Evolutionary conservation across 805 yeast species (phyloP), one percentile per base, ranked within the genome.

Genomic region (Priceomyces castillae): DNA sequence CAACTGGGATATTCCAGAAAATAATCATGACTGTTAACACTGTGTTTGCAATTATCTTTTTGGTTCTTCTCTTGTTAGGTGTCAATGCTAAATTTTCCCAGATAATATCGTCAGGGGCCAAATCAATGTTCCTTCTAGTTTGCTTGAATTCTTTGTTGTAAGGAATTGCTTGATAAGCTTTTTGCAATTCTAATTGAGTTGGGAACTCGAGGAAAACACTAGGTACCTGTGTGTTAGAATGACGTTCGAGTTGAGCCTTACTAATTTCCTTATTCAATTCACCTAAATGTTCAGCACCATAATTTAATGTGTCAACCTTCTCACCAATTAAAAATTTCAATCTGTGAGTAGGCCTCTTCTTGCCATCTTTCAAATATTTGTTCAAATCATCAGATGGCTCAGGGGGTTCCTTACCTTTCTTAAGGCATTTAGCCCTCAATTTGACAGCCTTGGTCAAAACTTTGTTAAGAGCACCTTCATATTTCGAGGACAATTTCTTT

Each of bases 151-250:
- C 58, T 58, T 69, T 58, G 57, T 74, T 75, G 51, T 75, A 77
- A 28, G 84, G 83, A 50, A 84, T 65, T n/a, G 88, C 82, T 68
- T 92, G 98, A 64, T 75, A 86, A 38, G 96, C 96, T 52, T 81
- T 76, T 65, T 90, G 97, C 43, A 94, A 84, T 60, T 90, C 95
- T 47, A 85, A 76, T 64, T 90, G 97, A 47, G 86, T 74, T 40
- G 85, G 77, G 64, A 94, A 92, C 58, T 87, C 89, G 44, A 90
- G 62, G 56, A 90, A 88, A 4, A 83, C 92, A 30, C 96, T 79
- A 3, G 85, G 82, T 34, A 76, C 61, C 54, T 76, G 76, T 3
- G 78, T 70, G 47, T 73, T 73, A 6, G 74, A 64, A 39, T 75
- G 74, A 63, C 78, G 76, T 30, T 70, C 64, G 14, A 62, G 56